Conservation (phyloP, 1,284 basidiomycete species). For the Fomitiporia mediterranea region DNA sequence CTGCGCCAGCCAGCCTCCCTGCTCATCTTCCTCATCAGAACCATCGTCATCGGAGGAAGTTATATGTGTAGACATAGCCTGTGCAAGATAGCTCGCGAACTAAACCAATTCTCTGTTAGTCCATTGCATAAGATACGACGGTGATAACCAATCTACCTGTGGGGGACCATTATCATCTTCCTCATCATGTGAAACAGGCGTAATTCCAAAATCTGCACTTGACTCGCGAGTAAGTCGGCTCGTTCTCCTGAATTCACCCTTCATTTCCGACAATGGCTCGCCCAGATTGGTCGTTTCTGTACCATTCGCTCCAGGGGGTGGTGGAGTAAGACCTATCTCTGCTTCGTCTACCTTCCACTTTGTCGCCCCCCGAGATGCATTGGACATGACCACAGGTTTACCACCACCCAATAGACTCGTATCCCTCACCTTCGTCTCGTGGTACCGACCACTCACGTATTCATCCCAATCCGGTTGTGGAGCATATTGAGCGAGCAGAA, state of each 20-base stretch:
- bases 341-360: conserved; percentile 73
- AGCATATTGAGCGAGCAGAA: conserved; percentile 58
- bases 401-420: conserved; percentile 80
- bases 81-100: conserved; percentile 72
- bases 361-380: conserved; percentile 33
- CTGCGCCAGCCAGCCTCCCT: conserved; percentile 71
- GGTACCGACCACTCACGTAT: conserved; percentile 78
- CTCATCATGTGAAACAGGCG: conserved; percentile 45
- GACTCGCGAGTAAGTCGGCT: conserved; percentile 42
- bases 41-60: conserved; percentile 42
- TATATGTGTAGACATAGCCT: conserved; percentile 63
- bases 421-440: conserved; percentile 82
- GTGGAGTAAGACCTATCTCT: conserved; percentile 32
- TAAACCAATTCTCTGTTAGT: no score
- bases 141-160: conserved; percentile 40
- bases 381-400: conserved; percentile 55
- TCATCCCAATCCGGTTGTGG: conserved; percentile 83
- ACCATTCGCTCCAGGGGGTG: conserved; percentile 29
- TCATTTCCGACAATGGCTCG: conserved; percentile 28
- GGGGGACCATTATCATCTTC: conserved; percentile 42
- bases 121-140: no score
- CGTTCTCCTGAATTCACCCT: conserved; percentile 57
- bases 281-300: conserved; percentile 23
- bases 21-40: conserved; percentile 62
- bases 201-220: conserved; percentile 65